Evolutionary conservation across 768 basidiomycete species (phyloP), one percentile per base, ranked within the genome.

Genomic region (Boletellus ananas): DNA sequence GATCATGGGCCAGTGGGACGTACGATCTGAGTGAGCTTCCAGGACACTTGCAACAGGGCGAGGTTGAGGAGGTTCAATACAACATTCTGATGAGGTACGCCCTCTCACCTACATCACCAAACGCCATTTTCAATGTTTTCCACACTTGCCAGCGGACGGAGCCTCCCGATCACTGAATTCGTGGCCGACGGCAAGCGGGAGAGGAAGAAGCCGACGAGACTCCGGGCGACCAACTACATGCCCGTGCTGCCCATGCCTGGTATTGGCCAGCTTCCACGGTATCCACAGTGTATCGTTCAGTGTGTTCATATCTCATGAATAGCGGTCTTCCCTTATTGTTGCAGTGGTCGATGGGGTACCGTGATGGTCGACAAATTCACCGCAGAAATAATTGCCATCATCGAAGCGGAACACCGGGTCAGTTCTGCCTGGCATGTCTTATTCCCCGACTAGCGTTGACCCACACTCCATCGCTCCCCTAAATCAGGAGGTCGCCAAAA

Each of bases 271-370:
- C 25, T 14, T 34, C 33, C 39, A 34, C 47, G 47, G 47, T 47
- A 46, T n/a, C 25, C 18, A 3, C 11, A 7, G 11, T 23, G 1
- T 3, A 16, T 21, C 5, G 10, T 37, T 13, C 8, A 16, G 25
- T 3, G 18, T 16, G 17, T 12, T 7, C 17, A 3, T 12, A 29
- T 29, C 29, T 23, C 21, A 20, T 17, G 34, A 35, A 17, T 36
- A 12, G 12, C 34, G 18, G 12, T 7, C 29, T 11, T 29, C 10
- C 11, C 17, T 18, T 18, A 3, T 17, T 23, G 23, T 11, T 35
- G 14, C 43, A 54, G 52, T 23, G 52, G 43, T 45, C 48, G 52
- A 13, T 56, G 47, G 52, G 55, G 52, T 6, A 46, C 41, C 20
- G 46, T 54, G 6, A 49, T 54, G 52, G 52, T 56, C 31, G 46